Conservation (phyloP, 2,329 filamentous ascomycete species). For the Chaetomiaceae sp. region DNA sequence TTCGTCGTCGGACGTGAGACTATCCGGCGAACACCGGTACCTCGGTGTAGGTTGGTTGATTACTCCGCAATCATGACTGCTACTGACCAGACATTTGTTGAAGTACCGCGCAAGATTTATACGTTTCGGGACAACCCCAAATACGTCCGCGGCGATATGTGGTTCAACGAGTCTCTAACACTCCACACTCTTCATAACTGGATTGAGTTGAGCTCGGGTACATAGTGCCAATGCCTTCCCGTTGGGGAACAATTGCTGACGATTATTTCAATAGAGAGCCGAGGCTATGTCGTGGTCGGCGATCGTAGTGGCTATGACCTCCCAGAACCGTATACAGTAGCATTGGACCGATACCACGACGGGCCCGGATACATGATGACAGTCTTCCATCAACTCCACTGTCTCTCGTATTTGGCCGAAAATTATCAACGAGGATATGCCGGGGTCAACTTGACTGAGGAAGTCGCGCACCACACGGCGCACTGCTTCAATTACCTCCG, state of each 20-base stretch:
- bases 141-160: slow-evolving; percentile 35
- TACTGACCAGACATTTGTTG: slow-evolving; percentile 9
- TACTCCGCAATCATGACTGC: background rate
- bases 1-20: background rate
- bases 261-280: slow-evolving; percentile 22
- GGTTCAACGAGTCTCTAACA: slow-evolving; percentile 32
- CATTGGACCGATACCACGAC: slow-evolving; percentile 30
- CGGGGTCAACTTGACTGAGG: slow-evolving; percentile 31
- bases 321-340: slow-evolving; percentile 31
- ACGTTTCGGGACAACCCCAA: slow-evolving; percentile 32
- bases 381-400: slow-evolving; percentile 40
- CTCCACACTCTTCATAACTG: slow-evolving; percentile 35
- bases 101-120: slow-evolving; percentile 35
- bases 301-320: slow-evolving; percentile 29
- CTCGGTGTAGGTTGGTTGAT: slow-evolving; percentile 28
- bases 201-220: slow-evolving; percentile 32
- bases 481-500: slow-evolving; percentile 40
- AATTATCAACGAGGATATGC: slow-evolving; percentile 36
- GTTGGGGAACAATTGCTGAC: background rate
- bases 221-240: slow-evolving; percentile 21
- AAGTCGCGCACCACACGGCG: slow-evolving; percentile 35
- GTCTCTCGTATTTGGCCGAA: slow-evolving; percentile 35
- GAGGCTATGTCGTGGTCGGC: slow-evolving; percentile 34
- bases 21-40: slow-evolving; percentile 29
- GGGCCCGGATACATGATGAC: slow-evolving; percentile 38